These are phyloP conservation scores for Paecilomyces dactylethromorphus DNA, from an alignment of 2,329 filamentous ascomycete genomes.

Conservation along the genomic window DNA sequence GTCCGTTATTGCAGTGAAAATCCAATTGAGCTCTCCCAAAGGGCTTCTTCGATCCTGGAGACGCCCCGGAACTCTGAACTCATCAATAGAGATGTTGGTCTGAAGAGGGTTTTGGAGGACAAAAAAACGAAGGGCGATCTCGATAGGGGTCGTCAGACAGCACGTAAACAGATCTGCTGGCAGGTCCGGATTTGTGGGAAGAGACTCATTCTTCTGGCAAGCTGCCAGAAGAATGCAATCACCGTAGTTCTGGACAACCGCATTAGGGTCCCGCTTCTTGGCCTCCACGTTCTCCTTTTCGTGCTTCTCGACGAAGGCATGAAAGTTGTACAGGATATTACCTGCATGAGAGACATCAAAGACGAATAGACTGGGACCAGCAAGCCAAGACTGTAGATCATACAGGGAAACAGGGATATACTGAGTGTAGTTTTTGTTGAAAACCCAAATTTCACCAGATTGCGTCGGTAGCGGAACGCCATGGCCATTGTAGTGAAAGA, in stretches of 20 bases:
- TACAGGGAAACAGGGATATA: constrained; percentile 96
- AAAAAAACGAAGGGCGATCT: constrained; percentile 95
- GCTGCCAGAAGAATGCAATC: constrained; percentile 91
- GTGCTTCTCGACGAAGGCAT: constrained; percentile 90
- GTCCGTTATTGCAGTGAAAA: constrained; percentile 97
- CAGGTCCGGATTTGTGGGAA: constrained; percentile 88
- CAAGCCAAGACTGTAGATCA: constrained; percentile 91
- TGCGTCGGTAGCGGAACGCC: constrained; percentile 92
- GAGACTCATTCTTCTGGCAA: constrained; percentile 81
- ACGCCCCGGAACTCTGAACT: constrained; percentile 82
- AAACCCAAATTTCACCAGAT: constrained; percentile 98
- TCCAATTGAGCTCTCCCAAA: constrained; percentile 96
- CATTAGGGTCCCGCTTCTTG: constrained; percentile 66
- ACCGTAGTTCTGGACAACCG: constrained; percentile 58
- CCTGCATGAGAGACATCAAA: constrained; percentile 97
- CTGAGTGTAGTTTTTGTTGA: constrained; percentile 97
- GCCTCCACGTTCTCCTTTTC: constrained; percentile 79
- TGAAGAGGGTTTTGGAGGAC: constrained; percentile 81
- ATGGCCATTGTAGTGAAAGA: constrained; percentile 99
- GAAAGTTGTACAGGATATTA: constrained; percentile 91
- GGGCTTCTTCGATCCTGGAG: constrained; percentile 90
- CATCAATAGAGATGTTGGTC: constrained; percentile 64
- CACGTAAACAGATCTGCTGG: constrained; percentile 94
- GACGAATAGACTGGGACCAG: constrained; percentile 90
- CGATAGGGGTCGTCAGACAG: constrained; percentile 92